A percentile compares a stretch with the other conserved stretches of the same genome.
Evolutionary conservation across 176 grass and related monocot species (phyloP).

Genomic region (Echinochloa phyllopogon): DNA sequence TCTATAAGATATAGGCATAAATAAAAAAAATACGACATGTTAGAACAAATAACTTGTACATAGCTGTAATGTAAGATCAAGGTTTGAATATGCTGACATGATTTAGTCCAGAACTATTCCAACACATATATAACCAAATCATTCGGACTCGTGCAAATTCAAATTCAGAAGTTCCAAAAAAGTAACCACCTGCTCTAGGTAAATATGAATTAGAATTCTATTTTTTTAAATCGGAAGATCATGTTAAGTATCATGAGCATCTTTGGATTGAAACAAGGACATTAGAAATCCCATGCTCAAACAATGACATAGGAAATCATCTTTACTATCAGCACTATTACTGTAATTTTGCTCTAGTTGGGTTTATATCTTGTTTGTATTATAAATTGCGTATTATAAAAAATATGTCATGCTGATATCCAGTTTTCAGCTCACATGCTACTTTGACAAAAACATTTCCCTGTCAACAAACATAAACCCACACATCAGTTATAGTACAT

Average conservation of each 20-base stretch:
- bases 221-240: not conserved
- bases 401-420: not conserved
- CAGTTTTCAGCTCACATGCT: not conserved
- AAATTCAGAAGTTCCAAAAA: not conserved
- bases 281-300: not conserved
- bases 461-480: not conserved
- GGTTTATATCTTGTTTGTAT: not conserved
- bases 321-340: not conserved
- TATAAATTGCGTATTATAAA: not conserved
- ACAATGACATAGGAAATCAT: not conserved
- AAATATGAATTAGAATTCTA: slow-evolving; percentile 2
- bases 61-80: not conserved
- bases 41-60: slow-evolving; percentile 19
- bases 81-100: slow-evolving; percentile 12
- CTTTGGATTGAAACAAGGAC: not conserved
- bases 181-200: not conserved
- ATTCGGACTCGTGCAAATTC: not conserved
- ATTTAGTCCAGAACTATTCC: slow-evolving; percentile 6
- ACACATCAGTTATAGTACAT: not conserved
- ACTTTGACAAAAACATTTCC: not conserved
- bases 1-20: slow-evolving; percentile 54
- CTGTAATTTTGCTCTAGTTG: not conserved
- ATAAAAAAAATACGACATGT: not conserved
- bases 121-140: not conserved
- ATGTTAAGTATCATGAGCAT: not conserved